Evolutionary conservation across 176 grass and related monocot genomes (phyloP), one percentile per base, ranked within the genome.

Genomic region (Themeda triandra): DNA sequence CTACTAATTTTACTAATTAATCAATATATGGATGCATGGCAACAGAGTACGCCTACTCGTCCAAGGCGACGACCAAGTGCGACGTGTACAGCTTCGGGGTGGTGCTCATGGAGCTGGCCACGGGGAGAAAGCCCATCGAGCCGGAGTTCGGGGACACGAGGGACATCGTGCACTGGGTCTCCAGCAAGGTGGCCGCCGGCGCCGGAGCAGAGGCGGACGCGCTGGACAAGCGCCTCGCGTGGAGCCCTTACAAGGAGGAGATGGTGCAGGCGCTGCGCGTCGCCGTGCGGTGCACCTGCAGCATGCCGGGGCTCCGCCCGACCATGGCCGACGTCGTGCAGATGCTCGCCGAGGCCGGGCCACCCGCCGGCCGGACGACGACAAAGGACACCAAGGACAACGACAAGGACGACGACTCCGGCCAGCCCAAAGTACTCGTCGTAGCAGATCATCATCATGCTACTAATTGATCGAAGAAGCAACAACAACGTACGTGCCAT

Each of bases 291-390:
- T 99, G 96, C 87, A 94, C 96, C 10, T 96, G 86, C 91, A 95
- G 87, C 87, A 84, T 86, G 75, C 91, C 96, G 0, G 10, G 46
- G 0, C 75, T 92, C 3, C 96, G 96, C 30, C 96, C 93, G 4
- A 78, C 93, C 81, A 99, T 99, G 96, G 94, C 91, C 83, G 96
- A 99, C 76, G 96, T 99, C 39, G 88, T 99, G 4, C 96, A 94
- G 88, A 91, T 96, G 82, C 89, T 99, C 42, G 86, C 87, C 15
- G 96, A 96, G 71, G 88, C 79, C 0, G 87, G 83, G 0, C 93
- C 90, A 6, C 39, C 77, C 45, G 72, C 76, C 68, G 45, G n/a
- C 23, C 84, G 82, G 25, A 59, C 23, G 25, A 59, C 23, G 2
- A 82, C 0, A 53, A 91, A 91, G 75, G 51, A 83, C 66, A 85